A percentile compares a stretch with the other conserved stretches of the same genome.
Conservation (phyloP, 805 yeast genomes). For the Metschnikowia henanensis region DNA sequence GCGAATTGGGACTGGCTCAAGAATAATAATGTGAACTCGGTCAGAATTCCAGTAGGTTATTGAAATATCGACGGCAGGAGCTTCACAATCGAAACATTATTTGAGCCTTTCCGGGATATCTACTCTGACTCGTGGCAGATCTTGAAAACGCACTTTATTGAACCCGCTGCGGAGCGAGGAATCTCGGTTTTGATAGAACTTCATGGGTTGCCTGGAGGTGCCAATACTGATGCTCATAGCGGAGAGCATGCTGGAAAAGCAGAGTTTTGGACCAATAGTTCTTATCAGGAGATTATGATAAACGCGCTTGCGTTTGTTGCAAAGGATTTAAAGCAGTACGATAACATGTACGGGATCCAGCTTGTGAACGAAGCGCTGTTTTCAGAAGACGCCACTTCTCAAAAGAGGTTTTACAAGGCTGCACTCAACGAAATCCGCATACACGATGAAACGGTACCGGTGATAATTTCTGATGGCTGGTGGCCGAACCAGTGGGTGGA, state of each 20-base stretch:
- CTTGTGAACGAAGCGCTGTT: constrained; percentile 82
- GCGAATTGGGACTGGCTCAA: constrained; percentile 80
- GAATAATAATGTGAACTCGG: constrained; percentile 67
- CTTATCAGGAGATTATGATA: constrained; percentile 45
- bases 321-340: constrained; percentile 51
- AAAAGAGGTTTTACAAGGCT: constrained; percentile 59
- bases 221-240: constrained; percentile 82
- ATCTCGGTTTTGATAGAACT: constrained; percentile 82
- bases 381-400: constrained; percentile 51
- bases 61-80: constrained; percentile 77
- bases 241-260: constrained; percentile 63
- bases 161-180: constrained; percentile 55
- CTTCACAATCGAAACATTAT: constrained; percentile 61
- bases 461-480: constrained; percentile 93
- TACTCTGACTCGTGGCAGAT: constrained; percentile 75
- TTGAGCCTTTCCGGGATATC: constrained; percentile 51
- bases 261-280: constrained; percentile 58
- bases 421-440: constrained; percentile 63
- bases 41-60: constrained; percentile 88
- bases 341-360: constrained; percentile 80
- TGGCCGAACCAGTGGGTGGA: constrained; percentile 77
- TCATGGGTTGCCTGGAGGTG: constrained; percentile 93
- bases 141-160: constrained; percentile 51
- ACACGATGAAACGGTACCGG: constrained; percentile 58
- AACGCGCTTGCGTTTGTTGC: constrained; percentile 61